Base-by-base conservation (phyloP, 345 rosid species). In the Aquilaria yunnanensis region DNA sequence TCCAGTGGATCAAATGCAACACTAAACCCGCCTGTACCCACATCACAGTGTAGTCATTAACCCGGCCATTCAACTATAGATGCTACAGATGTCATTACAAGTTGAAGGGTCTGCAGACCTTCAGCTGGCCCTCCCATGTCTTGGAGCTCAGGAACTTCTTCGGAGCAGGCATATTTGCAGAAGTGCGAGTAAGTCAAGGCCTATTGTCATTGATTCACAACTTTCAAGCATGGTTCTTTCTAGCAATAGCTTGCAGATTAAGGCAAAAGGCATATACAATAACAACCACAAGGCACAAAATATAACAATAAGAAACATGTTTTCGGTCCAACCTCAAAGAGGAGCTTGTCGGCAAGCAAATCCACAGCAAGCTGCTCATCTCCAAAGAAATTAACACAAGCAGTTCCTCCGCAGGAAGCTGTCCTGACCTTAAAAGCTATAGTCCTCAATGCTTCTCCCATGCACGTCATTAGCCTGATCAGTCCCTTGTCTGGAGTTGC, bases 291-390 rank as follows among this genome's bases (percentile, higher is more conserved):
- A 16, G 16, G 32, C 10, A 11, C 50, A 6, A 60, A 16, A 45
- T 61, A 31, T 12, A 0, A 37, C 5, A 51, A 30, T 23, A 62
- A 51, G n/a, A 14, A 41, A 37, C 7, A 14, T 33, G 2, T 10
- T 49, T 47, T 2, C 12, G 52, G 5, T 46, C 52, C 51, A 32
- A 90, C 99, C 92, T 94, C 96, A 13, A 94, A 94, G 33, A 94
- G 95, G 63, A 94, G 97, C 75, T 90, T 82, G 72, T 94, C 61
- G 6, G 99, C 99, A 32, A 90, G 93, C 92, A 94, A 63, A 73
- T 94, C 99, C 0, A 94, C 97, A 37, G 99, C 99, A 41, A 94
- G 99, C 67, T 94, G 99, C 67, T 94, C 99, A 57, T 94, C 97
- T 1, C 99, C 97, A 60, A 94, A 94, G 64, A 95, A 72, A 67